phyloP scores from a whole-genome alignment of 164 flowering plant genomes.

The Chloranthus sessilifolius region DNA sequence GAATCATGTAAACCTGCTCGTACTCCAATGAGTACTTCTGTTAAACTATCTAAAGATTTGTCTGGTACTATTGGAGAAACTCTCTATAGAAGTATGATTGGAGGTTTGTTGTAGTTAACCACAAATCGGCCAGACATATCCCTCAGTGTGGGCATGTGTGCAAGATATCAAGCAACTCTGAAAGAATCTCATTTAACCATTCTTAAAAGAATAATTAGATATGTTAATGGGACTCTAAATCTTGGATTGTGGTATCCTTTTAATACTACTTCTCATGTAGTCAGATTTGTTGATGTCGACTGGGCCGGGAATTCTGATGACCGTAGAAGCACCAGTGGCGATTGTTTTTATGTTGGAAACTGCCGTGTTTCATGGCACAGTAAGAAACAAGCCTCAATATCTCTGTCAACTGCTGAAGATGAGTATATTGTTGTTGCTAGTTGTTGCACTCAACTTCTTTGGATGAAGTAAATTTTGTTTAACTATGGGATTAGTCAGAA shows the following conservation, averaged over 20 bases:
- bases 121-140: no score
- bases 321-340: background rate
- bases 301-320: background rate
- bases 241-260: no score
- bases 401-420: slow-evolving; percentile 4
- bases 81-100: no score
- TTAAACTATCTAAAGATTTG: no score
- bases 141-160: background rate
- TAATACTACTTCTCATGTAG: background rate
- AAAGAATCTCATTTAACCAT: slow-evolving; percentile 1
- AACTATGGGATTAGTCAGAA: background rate
- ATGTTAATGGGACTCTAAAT: background rate
- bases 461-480: slow-evolving; percentile 4
- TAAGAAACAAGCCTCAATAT: background rate
- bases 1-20: no score
- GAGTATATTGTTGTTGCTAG: slow-evolving; percentile 4
- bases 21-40: no score
- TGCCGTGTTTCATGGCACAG: background rate
- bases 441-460: slow-evolving; percentile 1
- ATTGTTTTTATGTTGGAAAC: slow-evolving; percentile 1
- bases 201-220: slow-evolving; percentile 2
- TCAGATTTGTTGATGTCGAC: background rate
- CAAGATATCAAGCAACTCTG: slow-evolving; percentile 2
- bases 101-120: no score
- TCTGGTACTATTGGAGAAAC: no score